Base-by-base conservation (phyloP, 495 filamentous ascomycete species). In the Glonium stellatum region DNA sequence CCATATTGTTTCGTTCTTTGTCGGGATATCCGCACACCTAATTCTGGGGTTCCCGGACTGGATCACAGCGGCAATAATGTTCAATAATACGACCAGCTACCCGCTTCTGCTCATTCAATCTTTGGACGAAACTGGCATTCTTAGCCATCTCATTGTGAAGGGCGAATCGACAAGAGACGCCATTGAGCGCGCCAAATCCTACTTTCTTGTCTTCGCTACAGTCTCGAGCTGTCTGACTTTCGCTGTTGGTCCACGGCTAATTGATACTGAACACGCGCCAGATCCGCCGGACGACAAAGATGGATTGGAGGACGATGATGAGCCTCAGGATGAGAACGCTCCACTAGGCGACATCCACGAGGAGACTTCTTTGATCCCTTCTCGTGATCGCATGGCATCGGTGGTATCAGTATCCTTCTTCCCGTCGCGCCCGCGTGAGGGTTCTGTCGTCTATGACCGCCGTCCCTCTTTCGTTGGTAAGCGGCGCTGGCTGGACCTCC, bases 21-120 rank as follows among this genome's bases (percentile, higher is more conserved):
- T 86, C 21, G 82, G 79, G 0, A 74, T 74, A 37, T 50, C 72
- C 0, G 62, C 70, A 1, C 76, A 74, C 1, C 68, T 70, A 18
- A 15, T 73, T 1, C 74, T 85, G 23, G 70, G 73, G 12, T 75
- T 89, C 46, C 86, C 84, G 5, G 74, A 76, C 55, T 89, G 84
- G 84, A 79, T 81, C 19, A 81, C 80, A 0, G 80, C 82, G 0
- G 81, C 84, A 0, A 78, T 86, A 55, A 77, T 82, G 55, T 87
- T 88, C 71, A 89, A 87, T 70, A 90, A 89, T 65, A 87, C 86
- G 0, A 86, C 82, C 0, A 80, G 77, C 31, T 80, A 87, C 44
- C 86, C 85, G 0, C 71, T 90, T 18, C 73, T 88, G 2, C 75
- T 89, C 1, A 77, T 87, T 25, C 76, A 84, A 55, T 78, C 80